Conservation (phyloP, 371 early-diverging fungal species). For the Mucor lusitanicus region DNA sequence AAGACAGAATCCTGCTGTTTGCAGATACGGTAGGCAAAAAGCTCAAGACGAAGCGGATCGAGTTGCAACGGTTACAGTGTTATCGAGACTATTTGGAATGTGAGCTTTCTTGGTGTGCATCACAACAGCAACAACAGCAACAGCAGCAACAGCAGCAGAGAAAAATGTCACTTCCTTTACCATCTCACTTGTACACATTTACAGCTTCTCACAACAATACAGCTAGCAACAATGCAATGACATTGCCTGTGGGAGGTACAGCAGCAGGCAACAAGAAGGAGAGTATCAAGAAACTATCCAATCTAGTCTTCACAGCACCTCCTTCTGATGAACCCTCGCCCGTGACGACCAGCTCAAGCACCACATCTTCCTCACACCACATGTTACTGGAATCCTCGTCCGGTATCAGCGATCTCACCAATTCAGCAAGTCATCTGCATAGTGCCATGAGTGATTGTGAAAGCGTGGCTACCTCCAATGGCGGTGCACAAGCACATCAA, state of each 20-base stretch:
- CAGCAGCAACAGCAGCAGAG: background rate
- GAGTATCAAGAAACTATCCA: constrained; percentile 1
- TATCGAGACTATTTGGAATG: constrained; percentile 73
- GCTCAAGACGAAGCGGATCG: constrained; percentile 55
- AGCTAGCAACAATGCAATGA: background rate
- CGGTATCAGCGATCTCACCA: background rate
- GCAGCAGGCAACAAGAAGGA: background rate
- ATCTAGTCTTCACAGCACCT: constrained; percentile 1
- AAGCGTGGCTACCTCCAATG: background rate
- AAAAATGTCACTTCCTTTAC: constrained; percentile 23
- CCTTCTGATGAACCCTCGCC: background rate
- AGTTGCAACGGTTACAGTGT: constrained; percentile 66
- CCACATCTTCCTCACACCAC: constrained; percentile 3
- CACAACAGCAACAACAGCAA: background rate
- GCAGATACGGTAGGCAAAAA: constrained; percentile 59
- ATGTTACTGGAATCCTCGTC: constrained; percentile 6
- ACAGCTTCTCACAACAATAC: background rate
- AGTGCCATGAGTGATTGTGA: constrained; percentile 3
- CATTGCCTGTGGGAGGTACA: background rate
- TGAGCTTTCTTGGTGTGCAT: constrained; percentile 49
- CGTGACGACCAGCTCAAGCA: background rate
- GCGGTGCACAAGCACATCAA: background rate
- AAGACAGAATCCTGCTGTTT: constrained; percentile 57
- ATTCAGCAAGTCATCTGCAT: background rate
- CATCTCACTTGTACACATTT: constrained; percentile 16